Base-by-base conservation (phyloP, 2,329 filamentous ascomycete species). In the Endoconidiophora polonica region DNA sequence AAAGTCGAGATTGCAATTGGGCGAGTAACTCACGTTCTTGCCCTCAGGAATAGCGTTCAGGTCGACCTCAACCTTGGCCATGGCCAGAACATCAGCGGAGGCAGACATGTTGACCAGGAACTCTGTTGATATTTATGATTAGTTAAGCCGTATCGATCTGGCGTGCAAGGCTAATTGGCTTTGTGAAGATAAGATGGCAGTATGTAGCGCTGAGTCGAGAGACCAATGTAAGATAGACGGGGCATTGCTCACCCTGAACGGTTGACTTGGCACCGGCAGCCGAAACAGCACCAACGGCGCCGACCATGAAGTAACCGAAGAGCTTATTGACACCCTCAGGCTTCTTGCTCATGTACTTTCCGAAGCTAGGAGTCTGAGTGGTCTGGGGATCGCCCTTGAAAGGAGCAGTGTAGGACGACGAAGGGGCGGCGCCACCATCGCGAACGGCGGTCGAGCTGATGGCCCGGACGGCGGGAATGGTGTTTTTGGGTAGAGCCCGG, bases 21-120 rank as follows among this genome's bases (percentile, higher is more conserved):
- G 26, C 5, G 16, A 16, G 49, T 48, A 46, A 74, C 83, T 66
- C 73, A 88, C 91, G 74, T 98, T 98, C 84, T 96, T 98, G 77
- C 91, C 91, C 76, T 96, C 90, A 56, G 91, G 91, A 62, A 98
- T 96, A 57, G 86, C 68, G 61, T 74, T 74, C 58, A 98, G 83
- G 68, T 94, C 86, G 60, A 98, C 83, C 74, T 98, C 91, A 60
- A 98, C 91, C 82, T 98, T 98, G 68, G 91, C 91, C 81, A 95
- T 93, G 65, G 93, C 91, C 71, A 98, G 72, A 64, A 98, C 87
- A 64, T 98, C 91, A 69, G 91, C 91, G 55, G 91, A 98, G 56
- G 91, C 91, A 62, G 90, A 93, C 93, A 98, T 96, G 80, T 95
- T 98, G 73, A 94, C 86, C 57, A 98, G 77, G 79, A 98, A 98